Base-by-base conservation (phyloP, 2,329 filamentous ascomycete genomes). In the Colletotrichum kahawae region DNA sequence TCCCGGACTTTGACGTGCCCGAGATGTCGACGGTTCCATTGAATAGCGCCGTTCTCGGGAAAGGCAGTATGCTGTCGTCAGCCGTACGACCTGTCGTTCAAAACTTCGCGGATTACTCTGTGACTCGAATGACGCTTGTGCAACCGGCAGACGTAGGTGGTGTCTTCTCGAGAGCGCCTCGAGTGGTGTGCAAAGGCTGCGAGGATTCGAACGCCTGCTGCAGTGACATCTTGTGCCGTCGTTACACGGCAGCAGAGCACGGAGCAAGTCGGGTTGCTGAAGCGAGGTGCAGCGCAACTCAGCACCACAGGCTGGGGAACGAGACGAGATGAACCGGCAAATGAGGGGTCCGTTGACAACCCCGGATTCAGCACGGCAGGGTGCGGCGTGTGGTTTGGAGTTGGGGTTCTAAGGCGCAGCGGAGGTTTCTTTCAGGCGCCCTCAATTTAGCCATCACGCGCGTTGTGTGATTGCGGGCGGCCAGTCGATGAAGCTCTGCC, bases 141-240 rank as follows among this genome's bases (percentile, higher is more conserved):
- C 12, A n/a, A 69, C 67, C 18, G 1, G 31, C 27, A 59, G 18
- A 38, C 38, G 51, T 43, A 13, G 18, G 18, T 67, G 51, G 31
- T 27, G 7, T 27, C 31, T 51, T 66, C 27, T 64, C 8, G 14
- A 24, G 16, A 24, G 8, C 29, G 57, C 33, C 48, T 51, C 29
- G 21, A 34, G 43, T 34, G n/a, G 48, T 51, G 43, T 33, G 34
- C 14, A 36, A 43, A 38, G 43, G 16, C 10, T 12, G 48, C 21
- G 24, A 21, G 56, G 36, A 27, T 8, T n/a, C 18, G 18, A 18
- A n/a, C 51, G 38, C 24, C 10, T 67, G 5, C 43, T 72, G 43
- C 31, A 36, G 72, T 75, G 72, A 67, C 72, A 64, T 75, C 38
- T 57, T 75, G 63, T 75, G 72, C 72, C 69, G 72, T 75, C 57